Base-by-base conservation (phyloP, 768 basidiomycete genomes). In the Podaxis rugospora region DNA sequence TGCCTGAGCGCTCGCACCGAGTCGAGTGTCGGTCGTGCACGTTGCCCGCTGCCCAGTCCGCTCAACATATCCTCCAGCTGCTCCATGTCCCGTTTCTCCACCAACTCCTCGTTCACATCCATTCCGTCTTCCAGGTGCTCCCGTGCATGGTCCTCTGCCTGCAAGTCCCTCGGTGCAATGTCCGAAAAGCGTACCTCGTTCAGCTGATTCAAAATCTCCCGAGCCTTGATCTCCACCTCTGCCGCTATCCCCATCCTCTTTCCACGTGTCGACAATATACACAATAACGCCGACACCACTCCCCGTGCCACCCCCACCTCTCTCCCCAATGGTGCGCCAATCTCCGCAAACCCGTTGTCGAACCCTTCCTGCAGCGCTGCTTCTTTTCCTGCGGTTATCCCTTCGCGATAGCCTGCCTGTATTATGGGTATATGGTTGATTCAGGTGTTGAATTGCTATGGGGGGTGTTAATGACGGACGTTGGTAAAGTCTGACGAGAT, bases 381-480 rank as follows among this genome's bases (percentile, higher is more conserved):
- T 70, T 95, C 90, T 71, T 98, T 98, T 2, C 96, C 96, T 3
- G 89, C 86, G 0, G 88, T 90, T 66, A 98, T 96, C 5, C 96
- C 96, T 74, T 98, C 95, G n/a, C 96, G 86, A 69, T 98, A 98
- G 1, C 96, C 96, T 16, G 86, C 86, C 96, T 97, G 66, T 54
- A 39, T 25, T 13, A 47, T 55, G 51, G 53, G 44, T 21, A 40
- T 16, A 51, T 23, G n/a, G 27, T 57, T 53, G 18, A 21, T 35
- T 47, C 27, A 64, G 52, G 2, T 49, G 23, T 32, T 32, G 32
- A 9, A 50, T 32, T 32, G 32, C 2, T 32, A 32, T 0, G 5
- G 32, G 32, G 6, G 21, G 18, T 4, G 32, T 16, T 63, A 5
- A 57, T 13, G 4, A 60, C 79, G 51, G 72, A 90, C 90, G 67